These are phyloP conservation scores for Dipodascus geniculatus DNA, from an alignment of 805 yeast genomes.

Conservation along the genomic window DNA sequence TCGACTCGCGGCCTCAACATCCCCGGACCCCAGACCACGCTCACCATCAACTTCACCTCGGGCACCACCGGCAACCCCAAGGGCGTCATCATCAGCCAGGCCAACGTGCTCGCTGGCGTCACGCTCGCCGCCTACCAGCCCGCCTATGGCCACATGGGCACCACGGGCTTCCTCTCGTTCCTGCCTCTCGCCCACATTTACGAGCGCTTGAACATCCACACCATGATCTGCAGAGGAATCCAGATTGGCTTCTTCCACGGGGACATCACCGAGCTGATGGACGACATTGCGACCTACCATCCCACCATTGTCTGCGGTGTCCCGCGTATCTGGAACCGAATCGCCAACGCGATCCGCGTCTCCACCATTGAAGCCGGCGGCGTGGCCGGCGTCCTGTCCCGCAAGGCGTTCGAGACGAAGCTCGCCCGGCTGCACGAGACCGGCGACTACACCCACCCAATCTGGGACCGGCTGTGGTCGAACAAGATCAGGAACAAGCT, in stretches of 20 bases:
- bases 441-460: slow-evolving; percentile 27
- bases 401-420: slow-evolving; percentile 33
- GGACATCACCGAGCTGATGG: slow-evolving; percentile 42
- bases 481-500: slow-evolving; percentile 34
- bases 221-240: slow-evolving; percentile 36
- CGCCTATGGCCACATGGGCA: slow-evolving; percentile 22
- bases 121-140: slow-evolving; percentile 19
- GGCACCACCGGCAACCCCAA: slow-evolving; percentile 72
- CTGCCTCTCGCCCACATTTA: slow-evolving; percentile 49
- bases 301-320: slow-evolving; percentile 47
- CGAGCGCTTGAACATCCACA: slow-evolving; percentile 38
- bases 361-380: slow-evolving; percentile 34
- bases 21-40: slow-evolving; percentile 41
- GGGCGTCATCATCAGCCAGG: slow-evolving; percentile 51
- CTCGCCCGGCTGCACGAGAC: slow-evolving; percentile 25
- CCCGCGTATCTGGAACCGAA: slow-evolving; percentile 51
- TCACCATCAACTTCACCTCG: slow-evolving; percentile 60
- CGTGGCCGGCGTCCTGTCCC: slow-evolving; percentile 31
- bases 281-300: slow-evolving; percentile 42
- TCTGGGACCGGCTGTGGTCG: slow-evolving; percentile 29
- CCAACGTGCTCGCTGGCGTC: slow-evolving; percentile 38
- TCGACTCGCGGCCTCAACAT: slow-evolving; percentile 36
- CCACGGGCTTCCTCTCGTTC: slow-evolving; percentile 25
- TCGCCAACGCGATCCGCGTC: slow-evolving; percentile 49
- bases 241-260: slow-evolving; percentile 44